Evolutionary conservation across 768 basidiomycete species (phyloP).

Genomic region (Amanita jacksonii): DNA sequence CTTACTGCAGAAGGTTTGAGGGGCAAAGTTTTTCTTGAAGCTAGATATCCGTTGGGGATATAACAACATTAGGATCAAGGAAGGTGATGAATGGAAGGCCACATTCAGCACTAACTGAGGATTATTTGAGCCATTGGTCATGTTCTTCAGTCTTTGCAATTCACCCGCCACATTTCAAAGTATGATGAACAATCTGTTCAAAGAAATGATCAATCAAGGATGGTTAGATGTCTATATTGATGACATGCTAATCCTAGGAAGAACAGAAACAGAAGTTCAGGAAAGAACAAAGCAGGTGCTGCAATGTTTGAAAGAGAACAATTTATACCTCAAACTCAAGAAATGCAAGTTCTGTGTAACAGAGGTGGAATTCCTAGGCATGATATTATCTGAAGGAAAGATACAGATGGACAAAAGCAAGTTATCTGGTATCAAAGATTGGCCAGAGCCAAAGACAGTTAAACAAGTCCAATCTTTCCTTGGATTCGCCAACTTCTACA

Average conservation of each 20-base stretch:
- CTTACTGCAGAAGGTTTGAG: slow-evolving; percentile 31
- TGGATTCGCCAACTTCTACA: slow-evolving; percentile 37
- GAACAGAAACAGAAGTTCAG: too few relatives aligned
- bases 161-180: slow-evolving; percentile 24
- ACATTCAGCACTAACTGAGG: slow-evolving; percentile 29
- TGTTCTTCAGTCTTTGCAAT: slow-evolving; percentile 31
- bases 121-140: slow-evolving; percentile 31
- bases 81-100: slow-evolving; percentile 35
- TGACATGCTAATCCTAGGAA: too few relatives aligned
- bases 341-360: slow-evolving; percentile 17
- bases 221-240: slow-evolving; percentile 30
- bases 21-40: slow-evolving; percentile 21
- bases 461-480: slow-evolving; percentile 31
- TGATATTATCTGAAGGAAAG: slow-evolving; percentile 14
- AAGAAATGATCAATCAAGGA: slow-evolving; percentile 17
- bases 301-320: slow-evolving; percentile 2
- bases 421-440: slow-evolving; percentile 14
- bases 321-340: slow-evolving; percentile 14
- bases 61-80: slow-evolving; percentile 30
- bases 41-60: slow-evolving; percentile 31
- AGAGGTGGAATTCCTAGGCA: slow-evolving; percentile 17
- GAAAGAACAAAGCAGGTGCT: neutral
- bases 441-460: slow-evolving; percentile 25
- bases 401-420: too few relatives aligned
- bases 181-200: slow-evolving; percentile 33